phyloP scores from a whole-genome alignment of 2,329 filamentous ascomycete genomes.

The Thelonectria blattea region DNA sequence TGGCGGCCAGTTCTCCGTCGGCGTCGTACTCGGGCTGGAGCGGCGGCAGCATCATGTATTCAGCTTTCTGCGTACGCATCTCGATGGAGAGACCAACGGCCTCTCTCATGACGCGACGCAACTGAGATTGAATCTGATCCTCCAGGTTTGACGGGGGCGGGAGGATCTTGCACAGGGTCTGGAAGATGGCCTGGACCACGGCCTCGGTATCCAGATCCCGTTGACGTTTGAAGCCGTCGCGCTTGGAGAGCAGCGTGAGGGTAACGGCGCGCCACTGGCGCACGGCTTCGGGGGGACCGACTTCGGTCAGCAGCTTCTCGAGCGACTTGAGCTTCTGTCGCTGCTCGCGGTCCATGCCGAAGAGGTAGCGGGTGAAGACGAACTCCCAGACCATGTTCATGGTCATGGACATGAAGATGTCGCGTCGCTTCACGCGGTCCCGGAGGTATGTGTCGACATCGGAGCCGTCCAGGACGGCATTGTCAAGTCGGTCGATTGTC shows the following conservation, averaged over 20 bases:
- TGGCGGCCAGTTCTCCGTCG: constrained; percentile 86
- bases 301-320: constrained; percentile 88
- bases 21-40: constrained; percentile 93
- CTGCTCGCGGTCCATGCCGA: constrained; percentile 98
- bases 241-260: constrained; percentile 82
- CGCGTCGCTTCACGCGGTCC: constrained; percentile 86
- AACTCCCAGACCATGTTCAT: constrained; percentile 99
- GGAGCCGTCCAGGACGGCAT: constrained; percentile 89
- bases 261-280: constrained; percentile 97
- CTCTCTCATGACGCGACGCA: constrained; percentile 85
- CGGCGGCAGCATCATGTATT: constrained; percentile 98
- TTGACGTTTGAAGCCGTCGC: constrained; percentile 80
- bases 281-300: constrained; percentile 86
- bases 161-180: constrained; percentile 81
- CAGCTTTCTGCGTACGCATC: constrained; percentile 95
- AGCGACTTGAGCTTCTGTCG: constrained; percentile 95
- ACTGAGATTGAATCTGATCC: constrained; percentile 79
- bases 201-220: constrained; percentile 91
- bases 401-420: constrained; percentile 97
- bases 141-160: constrained; percentile 85
- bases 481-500: constrained; percentile 92
- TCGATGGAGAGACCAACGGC: constrained; percentile 92
- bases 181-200: constrained; percentile 85
- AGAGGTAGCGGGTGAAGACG: constrained; percentile 95
- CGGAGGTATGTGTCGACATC: constrained; percentile 88